Percentiles rank a stretch among this genome's conserved stretches.
Evolutionary conservation across 768 basidiomycete species (phyloP).

Genomic region (Lyophyllum decastes): DNA sequence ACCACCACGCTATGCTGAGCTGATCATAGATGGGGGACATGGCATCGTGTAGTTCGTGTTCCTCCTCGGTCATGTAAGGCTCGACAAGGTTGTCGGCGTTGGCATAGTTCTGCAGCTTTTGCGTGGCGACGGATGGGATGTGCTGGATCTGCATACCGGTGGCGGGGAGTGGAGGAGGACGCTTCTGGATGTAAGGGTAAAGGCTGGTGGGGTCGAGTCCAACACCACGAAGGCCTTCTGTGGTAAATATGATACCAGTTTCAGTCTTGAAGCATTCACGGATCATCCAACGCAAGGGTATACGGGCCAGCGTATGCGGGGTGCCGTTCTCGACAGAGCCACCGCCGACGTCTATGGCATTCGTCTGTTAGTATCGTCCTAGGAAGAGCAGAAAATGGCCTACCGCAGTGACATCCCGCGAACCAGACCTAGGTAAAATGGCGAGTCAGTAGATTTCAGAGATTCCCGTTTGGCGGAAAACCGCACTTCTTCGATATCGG

Average conservation of each 20-base stretch:
- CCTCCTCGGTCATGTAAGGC: slow-evolving; percentile 38
- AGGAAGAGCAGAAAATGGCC: neutral
- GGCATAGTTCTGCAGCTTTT: neutral
- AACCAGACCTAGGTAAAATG: neutral
- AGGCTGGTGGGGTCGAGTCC: slow-evolving; percentile 37
- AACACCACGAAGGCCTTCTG: neutral
- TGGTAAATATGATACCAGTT: neutral
- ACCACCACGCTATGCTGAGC: slow-evolving; percentile 31
- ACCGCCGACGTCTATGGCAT: neutral
- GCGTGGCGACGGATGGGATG: slow-evolving; percentile 29
- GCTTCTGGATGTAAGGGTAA: slow-evolving; percentile 32
- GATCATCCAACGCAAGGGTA: neutral
- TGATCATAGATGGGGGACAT: slow-evolving; percentile 50
- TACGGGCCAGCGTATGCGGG: neutral
- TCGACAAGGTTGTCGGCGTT: slow-evolving; percentile 21
- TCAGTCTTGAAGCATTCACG: neutral
- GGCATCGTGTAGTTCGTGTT: slow-evolving; percentile 52
- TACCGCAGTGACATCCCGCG: neutral
- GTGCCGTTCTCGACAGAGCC: neutral
- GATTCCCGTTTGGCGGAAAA: neutral
- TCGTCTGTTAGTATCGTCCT: neutral
- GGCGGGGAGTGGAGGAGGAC: slow-evolving; percentile 42
- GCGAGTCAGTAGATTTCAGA: neutral
- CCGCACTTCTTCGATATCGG: neutral
- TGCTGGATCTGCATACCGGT: slow-evolving; percentile 14